These are phyloP conservation scores for Emericellopsis terricola DNA, from an alignment of 495 filamentous ascomycete genomes.

Conservation along the genomic window DNA sequence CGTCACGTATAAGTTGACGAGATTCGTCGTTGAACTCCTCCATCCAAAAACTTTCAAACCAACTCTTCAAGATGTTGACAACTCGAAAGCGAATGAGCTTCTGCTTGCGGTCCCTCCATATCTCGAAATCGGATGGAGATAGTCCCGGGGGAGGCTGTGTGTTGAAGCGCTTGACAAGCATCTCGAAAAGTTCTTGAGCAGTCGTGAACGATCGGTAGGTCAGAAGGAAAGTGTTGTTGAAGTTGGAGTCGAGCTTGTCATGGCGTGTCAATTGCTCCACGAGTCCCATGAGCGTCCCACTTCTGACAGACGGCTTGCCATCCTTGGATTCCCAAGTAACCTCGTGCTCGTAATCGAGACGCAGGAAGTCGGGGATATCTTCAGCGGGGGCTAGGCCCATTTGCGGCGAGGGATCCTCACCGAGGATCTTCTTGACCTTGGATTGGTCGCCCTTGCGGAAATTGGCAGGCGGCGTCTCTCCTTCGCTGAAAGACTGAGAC, in stretches of 20 bases:
- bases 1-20: slow-evolving; percentile 67
- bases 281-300: slow-evolving; percentile 71
- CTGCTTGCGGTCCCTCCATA: slow-evolving; percentile 88
- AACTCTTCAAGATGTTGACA: slow-evolving; percentile 93
- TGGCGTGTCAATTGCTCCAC: slow-evolving; percentile 96
- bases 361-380: slow-evolving; percentile 67
- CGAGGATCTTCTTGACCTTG: slow-evolving; percentile 79
- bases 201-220: slow-evolving; percentile 93
- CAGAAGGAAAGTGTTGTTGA: slow-evolving; percentile 94
- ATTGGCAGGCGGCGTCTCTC: slow-evolving; percentile 36
- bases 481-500: slow-evolving; percentile 49
- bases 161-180: slow-evolving; percentile 77
- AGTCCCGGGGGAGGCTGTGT: slow-evolving; percentile 85
- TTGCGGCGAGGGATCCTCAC: slow-evolving; percentile 50
- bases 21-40: slow-evolving; percentile 71
- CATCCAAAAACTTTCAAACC: slow-evolving; percentile 99
- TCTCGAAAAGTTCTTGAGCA: slow-evolving; percentile 78
- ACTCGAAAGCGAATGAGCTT: slow-evolving; percentile 88
- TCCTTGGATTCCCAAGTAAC: slow-evolving; percentile 73
- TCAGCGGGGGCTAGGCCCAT: slow-evolving; percentile 34
- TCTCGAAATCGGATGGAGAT: slow-evolving; percentile 53
- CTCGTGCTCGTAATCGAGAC: slow-evolving; percentile 78
- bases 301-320: slow-evolving; percentile 55
- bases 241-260: slow-evolving; percentile 85
- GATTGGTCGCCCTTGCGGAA: slow-evolving; percentile 52